Evolutionary conservation across 192 early-diverging fungal genomes (phyloP), one percentile per base, ranked within the genome.

Genomic region (Backusella westeae): DNA sequence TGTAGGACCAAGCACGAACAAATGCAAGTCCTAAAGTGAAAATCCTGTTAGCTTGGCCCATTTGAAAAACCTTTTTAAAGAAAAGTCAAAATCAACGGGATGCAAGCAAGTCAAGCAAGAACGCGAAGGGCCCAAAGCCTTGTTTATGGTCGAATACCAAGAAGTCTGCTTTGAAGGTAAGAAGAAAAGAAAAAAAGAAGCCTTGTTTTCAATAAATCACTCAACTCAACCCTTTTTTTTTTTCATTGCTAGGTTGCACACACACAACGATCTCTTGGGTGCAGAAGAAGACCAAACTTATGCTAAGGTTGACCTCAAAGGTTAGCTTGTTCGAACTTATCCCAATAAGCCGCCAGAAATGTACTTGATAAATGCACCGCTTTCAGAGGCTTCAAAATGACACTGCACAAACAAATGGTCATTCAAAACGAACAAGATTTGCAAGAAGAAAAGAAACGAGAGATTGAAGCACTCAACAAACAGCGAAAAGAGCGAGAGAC

Each of bases 241-340:
- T 32, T 2, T 32, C 52, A 68, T 44, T 32, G 34, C 19, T 78
- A 79, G 86, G 83, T 86, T 69, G 81, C 80, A 23, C 78, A 80
- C 9, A 74, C 32, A 32, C 32, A 32, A 77, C 32, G 78, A 72
- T 69, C 83, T 80, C n/a, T 73, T 81, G 52, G 76, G 73, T 17
- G 85, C 82, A 39, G 81, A 86, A 65, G 81, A 85, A 69, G 44
- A 78, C 35, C 82, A 85, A 34, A 77, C 81, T 59, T 78, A 85
- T 79, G 80, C 85, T 3, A 80, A 74, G 0, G 79, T 87, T 9
- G 88, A 89, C 69, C 69, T 89, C 21, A 82, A 85, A 21, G 81
- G 87, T 72, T 86, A 85, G 71, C 87, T 93, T 70, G 83, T 90
- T 15, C 88, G 87, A 73, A 87, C 89, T 7, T 94, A 94, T 76